Conservation (phyloP, 768 basidiomycete species). For the Hericium coralloides region DNA sequence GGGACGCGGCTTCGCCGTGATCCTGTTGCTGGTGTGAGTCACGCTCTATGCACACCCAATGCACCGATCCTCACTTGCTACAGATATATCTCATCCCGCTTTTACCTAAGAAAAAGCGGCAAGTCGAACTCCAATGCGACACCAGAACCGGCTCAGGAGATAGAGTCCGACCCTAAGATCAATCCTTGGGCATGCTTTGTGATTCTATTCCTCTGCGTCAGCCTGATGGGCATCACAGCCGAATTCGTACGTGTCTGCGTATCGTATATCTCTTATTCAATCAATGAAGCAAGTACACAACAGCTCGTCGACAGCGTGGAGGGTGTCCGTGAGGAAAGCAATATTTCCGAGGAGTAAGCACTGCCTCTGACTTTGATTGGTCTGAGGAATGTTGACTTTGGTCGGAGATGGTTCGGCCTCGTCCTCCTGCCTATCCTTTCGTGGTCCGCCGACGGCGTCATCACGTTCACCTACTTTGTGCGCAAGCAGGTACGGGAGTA, state of each 20-base stretch:
- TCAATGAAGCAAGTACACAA: too few relatives aligned
- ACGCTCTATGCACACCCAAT: too few relatives aligned
- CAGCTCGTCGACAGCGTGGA: constrained; percentile 62
- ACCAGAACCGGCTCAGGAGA: too few relatives aligned
- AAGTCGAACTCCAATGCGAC: too few relatives aligned
- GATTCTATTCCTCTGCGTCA: constrained; percentile 44
- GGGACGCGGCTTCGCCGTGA: constrained; percentile 56
- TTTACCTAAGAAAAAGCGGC: constrained; percentile 44
- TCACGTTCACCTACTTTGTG: constrained; percentile 50
- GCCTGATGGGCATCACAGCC: constrained; percentile 57
- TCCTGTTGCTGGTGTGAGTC: constrained; percentile 51
- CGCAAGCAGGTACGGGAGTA: too few relatives aligned
- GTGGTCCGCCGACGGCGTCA: constrained; percentile 60
- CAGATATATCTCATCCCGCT: constrained; percentile 58
- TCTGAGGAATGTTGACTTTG: too few relatives aligned
- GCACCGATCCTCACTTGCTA: too few relatives aligned
- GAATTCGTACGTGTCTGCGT: constrained; percentile 47
- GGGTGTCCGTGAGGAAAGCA: constrained; percentile 32
- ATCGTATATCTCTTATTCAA: background rate
- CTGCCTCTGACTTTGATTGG: background rate
- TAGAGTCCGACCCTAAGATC: constrained; percentile 42
- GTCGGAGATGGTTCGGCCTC: constrained; percentile 64
- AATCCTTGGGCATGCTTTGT: constrained; percentile 55
- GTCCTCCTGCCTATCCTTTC: constrained; percentile 65
- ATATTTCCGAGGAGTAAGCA: constrained; percentile 45